A percentile compares a stretch with the other conserved stretches of the same genome.
These are phyloP conservation scores for Malus hybrid DNA, from an alignment of 331 rosid species.

Conservation along the genomic window DNA sequence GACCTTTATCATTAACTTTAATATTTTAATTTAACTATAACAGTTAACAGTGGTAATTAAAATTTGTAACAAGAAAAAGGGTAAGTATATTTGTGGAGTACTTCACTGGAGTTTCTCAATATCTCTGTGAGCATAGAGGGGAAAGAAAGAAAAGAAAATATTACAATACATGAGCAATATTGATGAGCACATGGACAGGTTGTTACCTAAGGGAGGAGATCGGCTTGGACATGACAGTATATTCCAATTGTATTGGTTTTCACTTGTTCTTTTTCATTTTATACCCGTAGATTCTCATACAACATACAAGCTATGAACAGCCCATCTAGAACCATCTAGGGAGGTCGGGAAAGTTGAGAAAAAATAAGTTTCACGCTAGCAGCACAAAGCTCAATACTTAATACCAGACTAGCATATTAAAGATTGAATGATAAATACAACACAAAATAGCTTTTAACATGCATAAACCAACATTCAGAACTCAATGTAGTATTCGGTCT, in stretches of 20 bases:
- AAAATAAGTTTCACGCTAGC: neutral
- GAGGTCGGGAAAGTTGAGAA: neutral
- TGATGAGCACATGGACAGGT: neutral
- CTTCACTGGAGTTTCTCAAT: neutral
- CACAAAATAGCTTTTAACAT: neutral
- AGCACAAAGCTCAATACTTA: neutral
- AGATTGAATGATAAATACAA: neutral
- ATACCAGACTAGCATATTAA: neutral
- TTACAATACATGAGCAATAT: neutral
- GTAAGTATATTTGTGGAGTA: neutral
- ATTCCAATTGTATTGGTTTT: neutral
- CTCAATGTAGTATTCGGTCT: neutral
- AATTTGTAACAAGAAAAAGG: neutral
- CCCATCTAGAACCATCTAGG: neutral
- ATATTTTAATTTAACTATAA: neutral
- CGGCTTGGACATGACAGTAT: neutral
- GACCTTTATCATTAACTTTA: conserved; percentile 7
- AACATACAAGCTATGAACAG: neutral
- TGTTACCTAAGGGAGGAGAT: neutral
- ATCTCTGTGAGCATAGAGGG: neutral
- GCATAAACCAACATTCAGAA: neutral
- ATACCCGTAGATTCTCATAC: neutral
- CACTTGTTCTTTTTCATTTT: neutral
- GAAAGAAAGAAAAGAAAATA: neutral
- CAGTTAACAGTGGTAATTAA: neutral